Conservation (phyloP, 371 early-diverging fungal genomes). For the Syncephalastrum racemosum region DNA sequence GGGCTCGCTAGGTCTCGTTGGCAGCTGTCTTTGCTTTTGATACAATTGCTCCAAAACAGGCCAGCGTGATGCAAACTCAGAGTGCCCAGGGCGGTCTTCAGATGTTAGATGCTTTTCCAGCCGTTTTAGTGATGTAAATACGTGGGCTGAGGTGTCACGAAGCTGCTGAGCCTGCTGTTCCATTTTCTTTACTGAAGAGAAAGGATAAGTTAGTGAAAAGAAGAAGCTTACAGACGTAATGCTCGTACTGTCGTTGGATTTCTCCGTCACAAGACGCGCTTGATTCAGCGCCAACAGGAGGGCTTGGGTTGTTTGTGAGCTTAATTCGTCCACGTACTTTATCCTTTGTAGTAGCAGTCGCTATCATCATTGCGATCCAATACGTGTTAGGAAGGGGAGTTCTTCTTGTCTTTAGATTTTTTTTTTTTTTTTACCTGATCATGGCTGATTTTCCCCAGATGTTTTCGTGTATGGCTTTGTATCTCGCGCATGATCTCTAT, state of each 20-base stretch:
- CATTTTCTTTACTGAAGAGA: slow-evolving; percentile 9
- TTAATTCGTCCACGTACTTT: slow-evolving; percentile 30
- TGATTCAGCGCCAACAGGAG: slow-evolving; percentile 20
- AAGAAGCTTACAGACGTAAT: not conserved
- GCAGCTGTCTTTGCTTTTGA: not conserved
- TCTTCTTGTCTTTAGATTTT: too few relatives aligned
- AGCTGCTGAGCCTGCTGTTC: slow-evolving; percentile 19
- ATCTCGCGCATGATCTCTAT: slow-evolving; percentile 19
- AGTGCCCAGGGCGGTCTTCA: slow-evolving; percentile 13
- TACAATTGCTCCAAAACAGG: slow-evolving; percentile 9
- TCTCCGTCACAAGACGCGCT: slow-evolving; percentile 20
- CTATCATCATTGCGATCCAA: slow-evolving; percentile 1
- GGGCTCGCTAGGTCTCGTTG: too few relatives aligned
- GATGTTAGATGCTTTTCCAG: slow-evolving; percentile 10
- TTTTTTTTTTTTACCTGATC: slow-evolving; percentile 14
- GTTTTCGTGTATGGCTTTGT: slow-evolving; percentile 17
- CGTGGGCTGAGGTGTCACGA: slow-evolving; percentile 5
- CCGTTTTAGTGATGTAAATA: slow-evolving; percentile 19
- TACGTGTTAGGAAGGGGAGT: not conserved
- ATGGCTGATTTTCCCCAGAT: slow-evolving; percentile 15
- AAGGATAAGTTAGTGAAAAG: not conserved
- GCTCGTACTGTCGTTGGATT: slow-evolving; percentile 23
- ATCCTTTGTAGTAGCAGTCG: slow-evolving; percentile 23
- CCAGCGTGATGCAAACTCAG: slow-evolving; percentile 13
- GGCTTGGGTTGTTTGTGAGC: slow-evolving; percentile 12